Conservation (phyloP, 495 filamentous ascomycete species). For the Talaromyces stipitatus region DNA sequence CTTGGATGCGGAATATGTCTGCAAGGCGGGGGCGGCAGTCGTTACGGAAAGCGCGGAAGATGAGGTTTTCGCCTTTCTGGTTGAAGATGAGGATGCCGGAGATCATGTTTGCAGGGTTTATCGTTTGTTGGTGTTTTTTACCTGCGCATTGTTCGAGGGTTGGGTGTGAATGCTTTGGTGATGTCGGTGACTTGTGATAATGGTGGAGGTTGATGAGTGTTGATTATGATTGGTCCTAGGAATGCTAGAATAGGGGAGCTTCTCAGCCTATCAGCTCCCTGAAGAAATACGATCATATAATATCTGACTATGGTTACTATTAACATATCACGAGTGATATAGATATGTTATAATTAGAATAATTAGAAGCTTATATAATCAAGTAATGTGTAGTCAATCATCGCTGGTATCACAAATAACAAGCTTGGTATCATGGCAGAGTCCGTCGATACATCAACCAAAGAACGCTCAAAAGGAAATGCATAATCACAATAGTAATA, state of each 20-base stretch:
- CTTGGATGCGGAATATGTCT: slow-evolving; percentile 99
- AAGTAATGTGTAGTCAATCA: not conserved
- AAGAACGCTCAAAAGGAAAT: slow-evolving; percentile 11
- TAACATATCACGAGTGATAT: too few relatives aligned
- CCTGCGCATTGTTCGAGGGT: not conserved
- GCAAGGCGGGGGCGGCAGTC: slow-evolving; percentile 95
- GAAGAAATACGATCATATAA: too few relatives aligned
- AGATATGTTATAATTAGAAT: too few relatives aligned
- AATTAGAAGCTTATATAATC: not conserved
- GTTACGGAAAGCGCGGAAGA: slow-evolving; percentile 96
- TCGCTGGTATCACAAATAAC: slow-evolving; percentile 6
- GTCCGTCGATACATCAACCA: slow-evolving; percentile 7
- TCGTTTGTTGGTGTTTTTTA: not conserved
- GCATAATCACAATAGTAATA: slow-evolving; percentile 4
- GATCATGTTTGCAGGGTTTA: slow-evolving; percentile 59
- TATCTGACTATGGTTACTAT: too few relatives aligned
- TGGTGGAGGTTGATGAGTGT: not conserved
- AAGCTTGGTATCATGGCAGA: slow-evolving; percentile 25
- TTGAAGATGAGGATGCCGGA: slow-evolving; percentile 98
- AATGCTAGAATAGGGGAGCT: not conserved
- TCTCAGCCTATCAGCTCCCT: slow-evolving; percentile 2
- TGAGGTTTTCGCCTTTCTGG: slow-evolving; percentile 99
- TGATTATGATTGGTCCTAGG: not conserved
- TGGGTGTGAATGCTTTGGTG: not conserved
- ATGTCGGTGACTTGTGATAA: not conserved